Base-by-base conservation (phyloP, 192 early-diverging fungal genomes). In the Geranomyces michiganensis region DNA sequence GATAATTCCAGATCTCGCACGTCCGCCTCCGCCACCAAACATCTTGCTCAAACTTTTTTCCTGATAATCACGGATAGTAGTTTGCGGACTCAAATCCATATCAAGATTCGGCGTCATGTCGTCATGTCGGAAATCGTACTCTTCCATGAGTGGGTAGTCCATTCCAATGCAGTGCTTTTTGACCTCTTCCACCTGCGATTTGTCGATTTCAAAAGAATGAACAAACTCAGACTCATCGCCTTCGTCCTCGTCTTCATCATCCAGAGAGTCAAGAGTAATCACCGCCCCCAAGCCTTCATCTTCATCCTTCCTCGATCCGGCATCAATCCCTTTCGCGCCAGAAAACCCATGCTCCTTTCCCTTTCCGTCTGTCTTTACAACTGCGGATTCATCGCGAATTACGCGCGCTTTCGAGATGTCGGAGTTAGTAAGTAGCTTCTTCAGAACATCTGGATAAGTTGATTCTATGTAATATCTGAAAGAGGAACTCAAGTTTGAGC, bases 1-100 rank as follows among this genome's bases (percentile, higher is more conserved):
- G 79, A 99, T 99, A 68, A 98, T 96, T 14, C 97, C 97, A 48
- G 91, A 93, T 62, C 96, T 79, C 7, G 97, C 94, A 33, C 93
- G 85, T 4, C 78, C 78, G 27, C 68, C 87, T 31, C 93, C 93
- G 56, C 93, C 93, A 30, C 97, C 94, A 92, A 99, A 99, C 97
- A 98, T 99, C 73, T 99, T 99, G 76, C 89, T 93, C 65, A 99
- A 80, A 69, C 91, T 91, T 78, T 97, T 98, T 81, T 99, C 97
- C 82, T 94, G 94, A 81, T 96, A 95, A 15, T 96, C 94, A 31
- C 96, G 89, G 79, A 99, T 96, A 1, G 88, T 90, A 12, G 95
- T 97, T 6, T 91, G 95, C n/a, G 96, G 95, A 71, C 93, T 95
- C 32, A 97, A 88, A 71, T 97, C 94, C 65, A 99, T 92, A 30